Conservation (phyloP, 2,329 filamentous ascomycete species). For the Arthrobotrys iridis region DNA sequence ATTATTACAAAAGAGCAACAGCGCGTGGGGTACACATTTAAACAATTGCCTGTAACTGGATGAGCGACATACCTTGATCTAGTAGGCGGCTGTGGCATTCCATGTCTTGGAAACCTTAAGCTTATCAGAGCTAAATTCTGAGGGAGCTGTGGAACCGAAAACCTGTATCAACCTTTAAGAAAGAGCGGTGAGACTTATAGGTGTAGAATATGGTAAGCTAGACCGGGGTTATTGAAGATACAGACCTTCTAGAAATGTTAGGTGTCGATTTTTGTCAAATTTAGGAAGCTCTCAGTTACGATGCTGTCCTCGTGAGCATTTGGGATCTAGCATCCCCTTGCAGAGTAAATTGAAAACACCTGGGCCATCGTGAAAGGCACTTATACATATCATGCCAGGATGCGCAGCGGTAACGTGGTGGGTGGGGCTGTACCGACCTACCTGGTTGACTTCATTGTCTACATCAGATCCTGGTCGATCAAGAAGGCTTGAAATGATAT, state of each 20-base stretch:
- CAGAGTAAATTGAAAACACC: constrained; percentile 4
- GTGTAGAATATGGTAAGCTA: constrained; percentile 7
- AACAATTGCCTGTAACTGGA: neutral
- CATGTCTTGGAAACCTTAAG: constrained; percentile 19
- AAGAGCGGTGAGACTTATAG: constrained; percentile 19
- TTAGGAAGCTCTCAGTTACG: constrained; percentile 31
- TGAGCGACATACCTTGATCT: constrained; percentile 3
- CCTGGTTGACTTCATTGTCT: neutral
- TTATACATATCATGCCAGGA: neutral
- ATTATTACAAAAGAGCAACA: constrained; percentile 22
- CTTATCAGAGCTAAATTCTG: constrained; percentile 24
- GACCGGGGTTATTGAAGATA: neutral
- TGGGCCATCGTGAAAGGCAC: neutral
- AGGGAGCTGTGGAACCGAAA: constrained; percentile 50
- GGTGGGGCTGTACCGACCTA: constrained; percentile 1
- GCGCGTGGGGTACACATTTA: constrained; percentile 7
- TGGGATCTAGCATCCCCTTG: constrained; percentile 23
- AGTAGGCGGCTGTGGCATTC: constrained; percentile 20
- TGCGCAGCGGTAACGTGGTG: constrained; percentile 10
- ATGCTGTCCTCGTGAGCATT: constrained; percentile 11
- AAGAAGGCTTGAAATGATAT: constrained; percentile 11
- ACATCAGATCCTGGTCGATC: neutral
- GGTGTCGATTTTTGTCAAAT: constrained; percentile 28
- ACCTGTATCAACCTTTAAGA: constrained; percentile 15
- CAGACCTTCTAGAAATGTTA: constrained; percentile 53